Evolutionary conservation across 164 flowering plant genomes (phyloP).

Genomic region (grape (Vitis vinifera)): DNA sequence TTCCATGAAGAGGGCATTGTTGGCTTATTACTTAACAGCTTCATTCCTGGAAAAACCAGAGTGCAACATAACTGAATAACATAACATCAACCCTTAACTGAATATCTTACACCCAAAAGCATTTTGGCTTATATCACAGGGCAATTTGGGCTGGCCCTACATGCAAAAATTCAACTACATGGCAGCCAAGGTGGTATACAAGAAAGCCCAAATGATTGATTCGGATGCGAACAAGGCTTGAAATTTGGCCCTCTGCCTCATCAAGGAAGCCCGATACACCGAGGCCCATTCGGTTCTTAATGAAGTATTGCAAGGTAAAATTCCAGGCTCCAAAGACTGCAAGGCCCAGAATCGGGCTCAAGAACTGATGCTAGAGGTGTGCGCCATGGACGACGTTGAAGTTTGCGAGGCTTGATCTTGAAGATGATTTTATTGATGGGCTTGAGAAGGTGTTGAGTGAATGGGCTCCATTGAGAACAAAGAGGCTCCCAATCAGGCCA

Average conservation of each 20-base stretch:
- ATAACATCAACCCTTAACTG: no score
- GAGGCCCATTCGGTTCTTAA: slow-evolving; percentile 42
- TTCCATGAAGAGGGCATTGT: no score
- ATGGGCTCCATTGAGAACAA: slow-evolving; percentile 45
- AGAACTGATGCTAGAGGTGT: slow-evolving; percentile 40
- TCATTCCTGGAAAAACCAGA: no score
- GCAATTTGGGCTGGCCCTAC: slow-evolving; percentile 65
- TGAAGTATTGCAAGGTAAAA: slow-evolving; percentile 26
- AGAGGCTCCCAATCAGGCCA: slow-evolving; percentile 81
- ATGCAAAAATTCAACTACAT: slow-evolving; percentile 44
- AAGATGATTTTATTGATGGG: slow-evolving; percentile 56
- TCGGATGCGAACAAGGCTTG: slow-evolving; percentile 68
- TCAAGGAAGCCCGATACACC: slow-evolving; percentile 37
- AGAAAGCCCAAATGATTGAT: slow-evolving; percentile 57
- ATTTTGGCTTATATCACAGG: slow-evolving; percentile 21
- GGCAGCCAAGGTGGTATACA: slow-evolving; percentile 51
- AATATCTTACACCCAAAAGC: no score
- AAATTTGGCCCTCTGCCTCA: slow-evolving; percentile 52
- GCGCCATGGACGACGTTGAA: not conserved
- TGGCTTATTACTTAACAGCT: no score
- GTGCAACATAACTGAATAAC: no score
- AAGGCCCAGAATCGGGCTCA: slow-evolving; percentile 34
- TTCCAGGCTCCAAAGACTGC: slow-evolving; percentile 40
- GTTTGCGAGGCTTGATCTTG: slow-evolving; percentile 22
- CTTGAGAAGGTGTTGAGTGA: slow-evolving; percentile 59